Evolutionary conservation across 2,329 filamentous ascomycete genomes (phyloP).

Genomic region (Diaporthe destruens): DNA sequence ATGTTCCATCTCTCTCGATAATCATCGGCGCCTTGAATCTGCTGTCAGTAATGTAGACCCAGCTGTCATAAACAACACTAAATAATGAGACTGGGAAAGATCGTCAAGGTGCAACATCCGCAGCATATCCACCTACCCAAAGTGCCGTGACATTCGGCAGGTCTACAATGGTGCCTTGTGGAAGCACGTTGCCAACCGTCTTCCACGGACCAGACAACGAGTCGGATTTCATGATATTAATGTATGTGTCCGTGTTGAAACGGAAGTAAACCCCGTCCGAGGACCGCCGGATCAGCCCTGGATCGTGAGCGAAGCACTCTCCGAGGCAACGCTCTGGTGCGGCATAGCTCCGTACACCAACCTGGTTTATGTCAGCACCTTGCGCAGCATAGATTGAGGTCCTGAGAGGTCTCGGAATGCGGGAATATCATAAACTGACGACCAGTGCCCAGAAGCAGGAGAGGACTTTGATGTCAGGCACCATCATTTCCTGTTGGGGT

Average conservation of each 20-base stretch:
- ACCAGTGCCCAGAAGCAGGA: slow-evolving; percentile 16
- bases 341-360: slow-evolving; percentile 31
- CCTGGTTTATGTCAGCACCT: not conserved
- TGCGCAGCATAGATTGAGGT: not conserved
- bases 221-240: slow-evolving; percentile 50
- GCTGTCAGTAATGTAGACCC: not conserved
- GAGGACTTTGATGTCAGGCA: not conserved
- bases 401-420: no score
- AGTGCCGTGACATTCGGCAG: slow-evolving; percentile 29
- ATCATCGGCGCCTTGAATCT: slow-evolving; percentile 71
- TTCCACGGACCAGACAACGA: slow-evolving; percentile 35
- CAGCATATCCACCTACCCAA: slow-evolving; percentile 29
- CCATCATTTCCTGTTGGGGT: not conserved
- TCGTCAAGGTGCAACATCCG: not conserved
- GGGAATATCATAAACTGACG: not conserved
- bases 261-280: slow-evolving; percentile 41
- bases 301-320: slow-evolving; percentile 40
- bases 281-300: slow-evolving; percentile 37
- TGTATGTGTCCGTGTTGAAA: slow-evolving; percentile 57
- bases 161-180: slow-evolving; percentile 32
- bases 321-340: slow-evolving; percentile 55
- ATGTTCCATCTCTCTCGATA: slow-evolving; percentile 65
- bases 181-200: slow-evolving; percentile 36
- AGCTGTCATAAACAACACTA: not conserved
- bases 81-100: not conserved